phyloP scores from a whole-genome alignment of 441 rosid genomes.

The Gossypium davidsonii region DNA sequence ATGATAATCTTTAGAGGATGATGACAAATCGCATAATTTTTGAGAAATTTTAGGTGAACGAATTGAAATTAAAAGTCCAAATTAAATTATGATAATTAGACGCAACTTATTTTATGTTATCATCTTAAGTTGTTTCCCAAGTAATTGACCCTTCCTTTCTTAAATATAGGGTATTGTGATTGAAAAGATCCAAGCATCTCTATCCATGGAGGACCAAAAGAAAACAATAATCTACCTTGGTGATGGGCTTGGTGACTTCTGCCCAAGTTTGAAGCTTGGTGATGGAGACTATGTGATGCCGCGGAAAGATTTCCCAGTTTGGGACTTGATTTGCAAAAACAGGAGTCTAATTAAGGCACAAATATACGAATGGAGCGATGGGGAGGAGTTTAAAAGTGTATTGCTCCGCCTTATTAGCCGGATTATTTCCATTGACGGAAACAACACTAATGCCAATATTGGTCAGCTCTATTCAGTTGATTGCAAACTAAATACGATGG shows the following conservation, averaged over 20 bases:
- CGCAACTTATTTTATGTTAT: background rate
- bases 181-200: conserved; percentile 25
- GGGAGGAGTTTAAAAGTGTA: background rate
- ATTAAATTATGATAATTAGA: too few relatives aligned
- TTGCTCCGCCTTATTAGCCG: background rate
- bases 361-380: background rate
- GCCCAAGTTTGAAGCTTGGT: background rate
- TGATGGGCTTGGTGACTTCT: background rate
- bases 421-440: background rate
- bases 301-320: background rate
- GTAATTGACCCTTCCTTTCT: background rate
- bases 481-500: background rate
- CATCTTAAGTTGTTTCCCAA: background rate
- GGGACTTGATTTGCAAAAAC: background rate
- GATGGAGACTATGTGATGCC: background rate
- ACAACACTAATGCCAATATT: background rate
- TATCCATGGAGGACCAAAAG: background rate
- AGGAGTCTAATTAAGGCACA: background rate
- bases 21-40: too few relatives aligned
- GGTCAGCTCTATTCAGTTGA: background rate
- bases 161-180: conserved; percentile 40
- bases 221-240: background rate
- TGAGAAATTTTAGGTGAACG: too few relatives aligned
- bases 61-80: too few relatives aligned
- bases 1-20: too few relatives aligned